Evolutionary conservation across 2,329 filamentous ascomycete species (phyloP), one percentile per base, ranked within the genome.

Genomic region (Pezizomycotina sp.): DNA sequence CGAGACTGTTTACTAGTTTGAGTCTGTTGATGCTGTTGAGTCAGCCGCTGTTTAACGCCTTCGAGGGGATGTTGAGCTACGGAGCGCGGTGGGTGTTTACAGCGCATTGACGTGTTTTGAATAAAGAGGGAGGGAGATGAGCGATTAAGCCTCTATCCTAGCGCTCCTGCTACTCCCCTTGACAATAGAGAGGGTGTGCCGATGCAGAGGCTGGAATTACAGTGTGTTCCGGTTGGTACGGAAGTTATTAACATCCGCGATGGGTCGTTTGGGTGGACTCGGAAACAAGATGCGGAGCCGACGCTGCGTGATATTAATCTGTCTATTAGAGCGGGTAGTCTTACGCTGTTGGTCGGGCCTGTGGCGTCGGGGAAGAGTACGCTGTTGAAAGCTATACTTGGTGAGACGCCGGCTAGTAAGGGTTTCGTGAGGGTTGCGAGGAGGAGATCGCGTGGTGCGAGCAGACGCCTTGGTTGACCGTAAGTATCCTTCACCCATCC

Each of bases 321-420:
- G 5, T 14, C 9, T 0, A 20, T 58, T 1, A 15, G 24, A 0
- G 19, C 31, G 0, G 42, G 50, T 3, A 51, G 44, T 0, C 32
- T 60, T 0, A 60, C 53, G 8, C 55, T 62, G 41, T 26, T 63
- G 2, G 48, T 62, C 1, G 61, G 62, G 0, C 56, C 53, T 1
- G 59, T 63, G 1, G 62, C 60, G 1, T 58, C 57, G n/a, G 61
- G 62, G 15, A 65, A 64, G 31, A 58, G 59, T 0, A 55, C 54
- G 0, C 43, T 63, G 0, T 42, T 62, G 6, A 53, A 59, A 20
- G 53, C 55, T 0, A 47, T 64, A 0, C 43, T 62, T 0, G 58
- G 60, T 0, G 61, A 62, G 36, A 43, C 55, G 1, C 32, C 45
- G 1, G 35, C 48, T 3, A 27, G 50, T 1, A 36, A 42, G 1